These are phyloP conservation scores for Apophysomyces sp. DNA, from an alignment of 371 early-diverging fungal genomes.

Conservation along the genomic window DNA sequence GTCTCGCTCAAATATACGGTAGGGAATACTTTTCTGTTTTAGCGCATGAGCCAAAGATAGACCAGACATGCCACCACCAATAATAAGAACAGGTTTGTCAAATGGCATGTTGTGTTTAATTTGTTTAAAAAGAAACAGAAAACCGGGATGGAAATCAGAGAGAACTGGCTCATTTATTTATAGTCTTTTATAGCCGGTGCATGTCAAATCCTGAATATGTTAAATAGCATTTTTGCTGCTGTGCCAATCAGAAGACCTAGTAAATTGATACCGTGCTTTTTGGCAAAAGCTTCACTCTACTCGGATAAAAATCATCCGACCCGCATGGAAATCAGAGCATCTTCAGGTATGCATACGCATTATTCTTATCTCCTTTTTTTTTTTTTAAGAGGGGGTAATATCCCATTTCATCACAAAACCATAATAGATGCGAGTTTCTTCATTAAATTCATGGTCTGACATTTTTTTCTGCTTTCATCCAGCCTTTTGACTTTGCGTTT, in stretches of 20 bases:
- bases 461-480: conserved; percentile 17
- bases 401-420: too few relatives aligned
- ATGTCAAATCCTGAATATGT: not conserved
- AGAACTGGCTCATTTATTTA: not conserved
- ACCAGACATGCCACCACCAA: conserved; percentile 13
- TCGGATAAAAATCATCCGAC: too few relatives aligned
- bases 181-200: not conserved
- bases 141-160: not conserved
- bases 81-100: conserved; percentile 7
- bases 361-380: too few relatives aligned
- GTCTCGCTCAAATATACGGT: conserved; percentile 33
- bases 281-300: too few relatives aligned
- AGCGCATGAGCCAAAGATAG: conserved; percentile 34
- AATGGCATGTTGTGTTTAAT: not conserved
- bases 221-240: not conserved
- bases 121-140: not conserved
- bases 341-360: too few relatives aligned
- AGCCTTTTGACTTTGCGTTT: conserved; percentile 95
- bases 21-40: conserved; percentile 25
- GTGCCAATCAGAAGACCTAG: too few relatives aligned
- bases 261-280: too few relatives aligned
- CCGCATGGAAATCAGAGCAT: too few relatives aligned
- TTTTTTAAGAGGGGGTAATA: too few relatives aligned
- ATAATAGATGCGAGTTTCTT: not conserved
- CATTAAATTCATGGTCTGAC: not conserved